Evolutionary conservation across 2,329 filamentous ascomycete genomes (phyloP).

Genomic region (Cytospora chrysosperma): DNA sequence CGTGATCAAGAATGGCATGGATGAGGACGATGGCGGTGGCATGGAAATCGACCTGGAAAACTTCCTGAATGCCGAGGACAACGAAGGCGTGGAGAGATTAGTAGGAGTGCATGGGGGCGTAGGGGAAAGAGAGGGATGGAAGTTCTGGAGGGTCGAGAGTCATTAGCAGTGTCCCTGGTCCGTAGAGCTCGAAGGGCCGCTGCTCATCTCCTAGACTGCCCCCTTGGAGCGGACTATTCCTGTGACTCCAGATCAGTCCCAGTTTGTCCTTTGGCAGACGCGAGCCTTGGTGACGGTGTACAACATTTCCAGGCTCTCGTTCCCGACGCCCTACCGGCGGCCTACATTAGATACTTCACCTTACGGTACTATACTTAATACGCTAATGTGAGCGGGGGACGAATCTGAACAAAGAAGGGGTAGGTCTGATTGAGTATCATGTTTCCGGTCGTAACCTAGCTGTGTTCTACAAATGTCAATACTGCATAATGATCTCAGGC

Average conservation of each 20-base stretch:
- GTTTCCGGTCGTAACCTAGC: not conserved
- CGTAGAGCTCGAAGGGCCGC: not conserved
- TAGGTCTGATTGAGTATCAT: not conserved
- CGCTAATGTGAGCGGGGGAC: not conserved
- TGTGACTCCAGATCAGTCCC: not conserved
- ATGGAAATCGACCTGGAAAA: slow-evolving; percentile 89
- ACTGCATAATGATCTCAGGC: not conserved
- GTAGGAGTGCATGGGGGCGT: slow-evolving; percentile 73
- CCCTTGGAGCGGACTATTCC: not conserved
- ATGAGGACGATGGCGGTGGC: slow-evolving; percentile 74
- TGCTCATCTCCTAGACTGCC: not conserved
- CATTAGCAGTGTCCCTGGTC: not conserved
- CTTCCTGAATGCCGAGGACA: slow-evolving; percentile 79
- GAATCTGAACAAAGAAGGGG: not conserved
- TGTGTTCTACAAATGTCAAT: not conserved
- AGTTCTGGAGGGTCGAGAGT: slow-evolving; percentile 72
- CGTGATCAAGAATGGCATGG: slow-evolving; percentile 79
- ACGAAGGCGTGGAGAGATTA: slow-evolving; percentile 80
- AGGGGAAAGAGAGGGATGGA: slow-evolving; percentile 77
- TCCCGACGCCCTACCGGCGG: not conserved
- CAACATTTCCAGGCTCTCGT: not conserved
- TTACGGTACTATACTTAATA: not conserved
- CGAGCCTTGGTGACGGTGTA: not conserved
- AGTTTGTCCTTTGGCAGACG: not conserved
- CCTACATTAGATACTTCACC: not conserved